phyloP scores from a whole-genome alignment of 108 stramenopile genomes.

The Heterococcus sp. region DNA sequence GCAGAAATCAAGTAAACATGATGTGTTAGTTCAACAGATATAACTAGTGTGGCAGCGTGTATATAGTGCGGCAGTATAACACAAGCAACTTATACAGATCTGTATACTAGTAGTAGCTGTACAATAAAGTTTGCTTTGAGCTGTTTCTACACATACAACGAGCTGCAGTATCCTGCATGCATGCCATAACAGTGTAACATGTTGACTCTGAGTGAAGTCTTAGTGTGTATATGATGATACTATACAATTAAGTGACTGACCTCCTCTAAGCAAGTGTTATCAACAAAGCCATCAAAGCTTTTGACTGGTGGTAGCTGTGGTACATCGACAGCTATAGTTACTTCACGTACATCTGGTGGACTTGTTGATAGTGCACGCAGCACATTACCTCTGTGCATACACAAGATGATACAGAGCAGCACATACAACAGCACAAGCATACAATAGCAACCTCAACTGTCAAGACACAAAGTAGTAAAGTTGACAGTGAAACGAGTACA shows the following conservation, averaged over 20 bases:
- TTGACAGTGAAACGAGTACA: neutral
- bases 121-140: no score
- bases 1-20: no score
- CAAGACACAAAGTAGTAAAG: neutral
- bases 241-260: neutral
- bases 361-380: neutral
- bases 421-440: neutral
- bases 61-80: no score
- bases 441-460: neutral
- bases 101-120: no score
- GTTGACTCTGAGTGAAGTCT: no score
- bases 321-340: neutral
- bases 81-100: no score
- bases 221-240: no score
- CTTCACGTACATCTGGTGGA: neutral
- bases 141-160: no score
- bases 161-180: no score
- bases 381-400: neutral
- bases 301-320: neutral
- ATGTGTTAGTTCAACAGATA: no score
- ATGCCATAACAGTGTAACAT: no score
- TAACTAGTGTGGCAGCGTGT: no score
- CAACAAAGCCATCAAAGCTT: conserved; percentile 24
- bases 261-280: conserved; percentile 38
- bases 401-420: neutral